phyloP scores from a whole-genome alignment of 768 basidiomycete genomes.

The Paxillus rubicundulus region DNA sequence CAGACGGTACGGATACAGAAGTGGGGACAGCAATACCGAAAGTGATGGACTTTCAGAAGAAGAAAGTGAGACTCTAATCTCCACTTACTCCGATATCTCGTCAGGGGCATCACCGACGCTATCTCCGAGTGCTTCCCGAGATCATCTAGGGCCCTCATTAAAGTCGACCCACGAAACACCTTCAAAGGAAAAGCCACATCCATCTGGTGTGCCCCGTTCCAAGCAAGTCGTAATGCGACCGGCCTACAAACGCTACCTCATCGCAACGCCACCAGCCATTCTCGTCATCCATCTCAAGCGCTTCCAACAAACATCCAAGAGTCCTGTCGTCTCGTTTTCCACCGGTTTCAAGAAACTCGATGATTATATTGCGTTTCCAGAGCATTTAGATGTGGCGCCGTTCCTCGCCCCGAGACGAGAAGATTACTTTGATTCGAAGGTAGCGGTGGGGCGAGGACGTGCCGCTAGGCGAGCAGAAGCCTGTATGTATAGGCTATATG shows the following conservation, averaged over 20 bases:
- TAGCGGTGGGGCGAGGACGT: conserved; percentile 22
- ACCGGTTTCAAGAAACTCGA: conserved; percentile 86
- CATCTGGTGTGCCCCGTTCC: conserved; percentile 34
- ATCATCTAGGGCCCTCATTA: conserved; percentile 18
- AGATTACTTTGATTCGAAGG: conserved; percentile 55
- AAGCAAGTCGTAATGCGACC: conserved; percentile 74
- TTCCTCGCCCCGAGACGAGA: conserved; percentile 82
- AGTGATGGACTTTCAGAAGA: conserved; percentile 33
- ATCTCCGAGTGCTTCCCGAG: conserved; percentile 33
- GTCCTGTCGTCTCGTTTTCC: conserved; percentile 58
- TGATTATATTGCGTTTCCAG: conserved; percentile 88
- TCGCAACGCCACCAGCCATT: conserved; percentile 80
- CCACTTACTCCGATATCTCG: conserved; percentile 34
- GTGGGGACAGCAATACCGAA: conserved; percentile 25
- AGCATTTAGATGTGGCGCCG: conserved; percentile 78
- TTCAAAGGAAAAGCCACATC: conserved; percentile 33
- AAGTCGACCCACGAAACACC: conserved; percentile 22
- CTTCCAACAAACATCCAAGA: conserved; percentile 82
- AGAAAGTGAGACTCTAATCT: conserved; percentile 33
- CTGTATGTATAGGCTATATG: conserved; percentile 70
- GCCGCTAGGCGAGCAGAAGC: conserved; percentile 24
- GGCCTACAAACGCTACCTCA: conserved; percentile 93
- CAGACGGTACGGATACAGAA: conserved; percentile 19
- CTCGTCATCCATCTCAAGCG: conserved; percentile 92
- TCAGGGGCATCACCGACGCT: conserved; percentile 29